phyloP scores from a whole-genome alignment of 495 filamentous ascomycete species.

The Hypoxylon lienhwacheense region DNA sequence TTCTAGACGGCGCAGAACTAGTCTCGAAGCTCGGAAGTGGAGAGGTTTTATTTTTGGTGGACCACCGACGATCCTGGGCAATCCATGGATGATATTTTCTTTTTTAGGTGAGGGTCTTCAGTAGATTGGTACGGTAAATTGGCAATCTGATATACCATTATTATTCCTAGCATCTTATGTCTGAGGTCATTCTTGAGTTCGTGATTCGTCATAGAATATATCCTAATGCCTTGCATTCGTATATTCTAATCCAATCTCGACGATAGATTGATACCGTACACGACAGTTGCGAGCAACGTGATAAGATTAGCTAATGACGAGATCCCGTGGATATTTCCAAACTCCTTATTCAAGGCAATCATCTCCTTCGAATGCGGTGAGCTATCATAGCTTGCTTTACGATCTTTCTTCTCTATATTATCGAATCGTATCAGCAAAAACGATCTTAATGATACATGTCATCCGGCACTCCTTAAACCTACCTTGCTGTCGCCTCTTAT shows the following conservation, averaged over 20 bases:
- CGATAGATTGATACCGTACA: slow-evolving; percentile 72
- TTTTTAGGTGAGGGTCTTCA: not conserved
- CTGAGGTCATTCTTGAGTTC: too few relatives aligned
- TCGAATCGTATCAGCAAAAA: slow-evolving; percentile 21
- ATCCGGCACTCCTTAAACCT: slow-evolving; percentile 13
- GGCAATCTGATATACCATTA: not conserved
- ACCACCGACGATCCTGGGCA: slow-evolving; percentile 2
- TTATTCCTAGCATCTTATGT: not conserved
- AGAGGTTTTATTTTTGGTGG: too few relatives aligned
- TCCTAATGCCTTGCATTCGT: not conserved
- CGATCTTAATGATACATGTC: not conserved
- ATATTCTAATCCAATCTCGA: slow-evolving; percentile 52
- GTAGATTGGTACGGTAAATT: slow-evolving; percentile 1
- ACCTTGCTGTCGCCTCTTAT: slow-evolving; percentile 75
- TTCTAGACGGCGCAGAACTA: slow-evolving; percentile 22
- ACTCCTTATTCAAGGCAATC: slow-evolving; percentile 75
- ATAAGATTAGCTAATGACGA: slow-evolving; percentile 75
- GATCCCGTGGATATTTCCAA: slow-evolving; percentile 75
- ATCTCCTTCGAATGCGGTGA: slow-evolving; percentile 79
- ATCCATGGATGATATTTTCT: too few relatives aligned
- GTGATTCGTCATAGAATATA: not conserved
- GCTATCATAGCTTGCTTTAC: slow-evolving; percentile 77
- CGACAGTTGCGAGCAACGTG: slow-evolving; percentile 64
- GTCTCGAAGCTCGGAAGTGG: slow-evolving; percentile 8
- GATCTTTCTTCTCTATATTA: slow-evolving; percentile 58